A percentile compares a stretch with the other conserved stretches of the same genome.
These are phyloP conservation scores for Tetrapisispora nanseiensis DNA, from an alignment of 805 yeast genomes.

Conservation along the genomic window DNA sequence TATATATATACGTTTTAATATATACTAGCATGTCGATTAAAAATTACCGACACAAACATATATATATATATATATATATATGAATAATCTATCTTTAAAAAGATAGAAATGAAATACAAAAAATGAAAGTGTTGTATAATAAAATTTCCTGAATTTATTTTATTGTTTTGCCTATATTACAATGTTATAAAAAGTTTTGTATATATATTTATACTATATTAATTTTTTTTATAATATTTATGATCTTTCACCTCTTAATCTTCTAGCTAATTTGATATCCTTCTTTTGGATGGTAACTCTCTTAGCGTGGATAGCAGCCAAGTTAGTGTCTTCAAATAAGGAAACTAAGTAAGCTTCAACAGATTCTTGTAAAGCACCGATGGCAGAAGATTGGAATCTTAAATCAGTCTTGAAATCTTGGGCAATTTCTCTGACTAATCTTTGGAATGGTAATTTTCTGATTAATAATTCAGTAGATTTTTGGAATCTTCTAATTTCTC, in stretches of 20 bases:
- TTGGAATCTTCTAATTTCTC: slow-evolving; percentile 96
- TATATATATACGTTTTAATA: too few species aligned
- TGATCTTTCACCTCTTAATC: slow-evolving; percentile 94
- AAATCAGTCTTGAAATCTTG: slow-evolving; percentile 87
- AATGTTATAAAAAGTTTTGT: not conserved
- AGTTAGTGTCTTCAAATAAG: slow-evolving; percentile 91
- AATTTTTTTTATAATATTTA: slow-evolving; percentile 27
- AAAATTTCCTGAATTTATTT: slow-evolving; percentile 1
- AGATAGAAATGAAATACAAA: slow-evolving; percentile 58
- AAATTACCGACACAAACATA: too few species aligned
- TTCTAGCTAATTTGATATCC: slow-evolving; percentile 94
- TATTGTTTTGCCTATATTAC: slow-evolving; percentile 3
- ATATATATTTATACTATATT: not conserved
- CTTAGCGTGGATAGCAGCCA: slow-evolving; percentile 98
- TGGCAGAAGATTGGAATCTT: slow-evolving; percentile 95
- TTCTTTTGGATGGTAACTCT: slow-evolving; percentile 98
- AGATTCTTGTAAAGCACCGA: slow-evolving; percentile 96
- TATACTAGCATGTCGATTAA: too few species aligned
- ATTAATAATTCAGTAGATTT: slow-evolving; percentile 88
- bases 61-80: too few species aligned
- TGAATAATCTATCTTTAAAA: too few species aligned
- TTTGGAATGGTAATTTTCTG: slow-evolving; percentile 94
- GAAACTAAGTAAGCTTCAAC: slow-evolving; percentile 97
- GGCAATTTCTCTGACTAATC: slow-evolving; percentile 92
- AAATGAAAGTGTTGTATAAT: not conserved